Evolutionary conservation across 306 rosid species (phyloP).

Genomic region (Glycine latifolia): DNA sequence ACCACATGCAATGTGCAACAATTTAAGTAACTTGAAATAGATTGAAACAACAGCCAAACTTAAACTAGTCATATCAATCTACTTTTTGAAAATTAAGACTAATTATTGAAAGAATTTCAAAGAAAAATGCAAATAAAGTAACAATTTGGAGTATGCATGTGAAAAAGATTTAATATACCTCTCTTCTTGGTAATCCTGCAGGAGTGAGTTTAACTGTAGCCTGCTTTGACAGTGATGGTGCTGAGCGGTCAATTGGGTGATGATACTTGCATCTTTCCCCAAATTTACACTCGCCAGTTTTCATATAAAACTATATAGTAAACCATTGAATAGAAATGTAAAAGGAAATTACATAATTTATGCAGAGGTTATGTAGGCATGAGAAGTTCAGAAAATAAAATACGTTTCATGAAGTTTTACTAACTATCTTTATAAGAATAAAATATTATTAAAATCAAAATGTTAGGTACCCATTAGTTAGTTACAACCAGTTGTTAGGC

Average conservation of each 20-base stretch:
- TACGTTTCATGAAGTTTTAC: not conserved
- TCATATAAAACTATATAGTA: constrained; percentile 78
- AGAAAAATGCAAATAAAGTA: constrained; percentile 14
- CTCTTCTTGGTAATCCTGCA: constrained; percentile 97
- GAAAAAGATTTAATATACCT: constrained; percentile 60
- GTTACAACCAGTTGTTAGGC: not conserved
- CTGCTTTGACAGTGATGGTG: constrained; percentile 58
- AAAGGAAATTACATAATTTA: constrained; percentile 14
- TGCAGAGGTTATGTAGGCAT: not conserved
- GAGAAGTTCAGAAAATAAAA: constrained; percentile 20
- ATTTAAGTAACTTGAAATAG: constrained; percentile 9
- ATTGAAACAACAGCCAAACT: constrained; percentile 23
- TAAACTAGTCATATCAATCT: not conserved
- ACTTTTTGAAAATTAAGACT: constrained; percentile 4
- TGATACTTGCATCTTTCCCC: constrained; percentile 89
- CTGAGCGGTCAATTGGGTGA: constrained; percentile 90
- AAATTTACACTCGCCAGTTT: constrained; percentile 88
- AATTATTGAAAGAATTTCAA: not conserved
- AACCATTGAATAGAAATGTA: constrained; percentile 23
- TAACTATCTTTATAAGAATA: not conserved
- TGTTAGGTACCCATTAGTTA: not conserved
- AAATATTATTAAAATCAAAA: constrained; percentile 24
- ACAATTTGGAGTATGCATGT: constrained; percentile 23
- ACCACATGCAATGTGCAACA: constrained; percentile 10
- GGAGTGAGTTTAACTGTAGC: constrained; percentile 76